Conservation (phyloP, 2,329 filamentous ascomycete species). For the Aspergillaceae sp. region DNA sequence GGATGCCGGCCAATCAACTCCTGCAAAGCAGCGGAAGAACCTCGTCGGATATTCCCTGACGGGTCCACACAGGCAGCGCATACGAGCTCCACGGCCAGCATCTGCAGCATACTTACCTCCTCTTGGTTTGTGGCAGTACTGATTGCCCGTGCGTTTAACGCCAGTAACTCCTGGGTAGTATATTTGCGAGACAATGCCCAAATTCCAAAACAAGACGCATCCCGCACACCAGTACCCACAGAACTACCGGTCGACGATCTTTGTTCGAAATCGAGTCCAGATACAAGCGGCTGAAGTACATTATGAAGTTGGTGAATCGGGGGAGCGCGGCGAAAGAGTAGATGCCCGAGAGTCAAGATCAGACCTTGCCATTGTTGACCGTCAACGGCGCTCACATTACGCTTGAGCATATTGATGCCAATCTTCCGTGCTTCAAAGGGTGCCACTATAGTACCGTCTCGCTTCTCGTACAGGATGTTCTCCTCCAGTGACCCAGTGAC, state of each 20-base stretch:
- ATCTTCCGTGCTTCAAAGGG: conserved; percentile 23
- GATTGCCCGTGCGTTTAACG: conserved; percentile 41
- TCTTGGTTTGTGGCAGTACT: conserved; percentile 19
- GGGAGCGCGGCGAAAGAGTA: conserved; percentile 76
- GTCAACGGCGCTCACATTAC: conserved; percentile 65
- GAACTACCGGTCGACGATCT: conserved; percentile 75
- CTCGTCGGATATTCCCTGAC: conserved; percentile 84
- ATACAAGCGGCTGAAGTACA: conserved; percentile 67
- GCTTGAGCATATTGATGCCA: conserved; percentile 33
- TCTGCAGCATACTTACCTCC: conserved; percentile 53
- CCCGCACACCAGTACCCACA: conserved; percentile 80
- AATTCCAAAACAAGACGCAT: conserved; percentile 92
- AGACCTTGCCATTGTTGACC: conserved; percentile 85
- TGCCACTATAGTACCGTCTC: conserved; percentile 32
- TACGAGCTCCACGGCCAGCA: conserved; percentile 72
- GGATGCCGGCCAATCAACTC: conserved; percentile 91
- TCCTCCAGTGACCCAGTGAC: conserved; percentile 62
- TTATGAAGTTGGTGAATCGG: conserved; percentile 60
- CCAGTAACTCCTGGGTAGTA: conserved; percentile 64
- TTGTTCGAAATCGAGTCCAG: conserved; percentile 82
- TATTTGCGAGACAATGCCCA: conserved; percentile 90
- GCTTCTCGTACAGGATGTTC: conserved; percentile 50
- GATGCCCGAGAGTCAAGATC: conserved; percentile 75
- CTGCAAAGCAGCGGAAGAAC: conserved; percentile 85
- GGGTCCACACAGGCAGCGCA: conserved; percentile 78